phyloP scores from a whole-genome alignment of 345 rosid species.

The Pelargonium nanum region DNA sequence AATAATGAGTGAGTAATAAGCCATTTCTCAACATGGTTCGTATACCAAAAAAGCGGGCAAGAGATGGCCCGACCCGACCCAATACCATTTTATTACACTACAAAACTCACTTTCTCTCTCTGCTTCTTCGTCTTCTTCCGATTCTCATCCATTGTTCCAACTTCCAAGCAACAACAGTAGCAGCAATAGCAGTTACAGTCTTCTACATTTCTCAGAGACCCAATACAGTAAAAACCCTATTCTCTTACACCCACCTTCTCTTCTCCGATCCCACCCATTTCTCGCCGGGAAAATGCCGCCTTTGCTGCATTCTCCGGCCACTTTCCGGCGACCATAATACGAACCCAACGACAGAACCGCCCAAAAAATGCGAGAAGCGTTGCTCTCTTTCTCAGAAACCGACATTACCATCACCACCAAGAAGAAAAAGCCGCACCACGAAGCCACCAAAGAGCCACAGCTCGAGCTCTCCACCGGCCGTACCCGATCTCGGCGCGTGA shows the following conservation, averaged over 20 bases:
- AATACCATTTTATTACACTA: too few relatives aligned
- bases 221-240: neutral
- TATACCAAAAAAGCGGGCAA: too few relatives aligned
- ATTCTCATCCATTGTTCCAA: neutral
- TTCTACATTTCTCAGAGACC: neutral
- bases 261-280: neutral
- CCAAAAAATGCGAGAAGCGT: neutral
- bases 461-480: neutral
- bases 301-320: neutral
- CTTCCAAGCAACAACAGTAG: neutral
- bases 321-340: neutral
- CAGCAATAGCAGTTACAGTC: neutral
- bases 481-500: neutral
- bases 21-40: too few relatives aligned
- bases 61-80: too few relatives aligned
- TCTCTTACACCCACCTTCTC: too few relatives aligned
- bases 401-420: neutral
- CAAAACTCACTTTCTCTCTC: neutral
- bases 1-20: too few relatives aligned
- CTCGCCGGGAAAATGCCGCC: conserved; percentile 2
- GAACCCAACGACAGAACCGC: too few relatives aligned
- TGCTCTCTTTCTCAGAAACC: neutral
- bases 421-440: neutral
- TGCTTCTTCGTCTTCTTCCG: neutral
- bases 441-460: neutral